Evolutionary conservation across 257 asterid genomes (phyloP), one percentile per base, ranked within the genome.

Genomic region (Nicotiana tabacum): DNA sequence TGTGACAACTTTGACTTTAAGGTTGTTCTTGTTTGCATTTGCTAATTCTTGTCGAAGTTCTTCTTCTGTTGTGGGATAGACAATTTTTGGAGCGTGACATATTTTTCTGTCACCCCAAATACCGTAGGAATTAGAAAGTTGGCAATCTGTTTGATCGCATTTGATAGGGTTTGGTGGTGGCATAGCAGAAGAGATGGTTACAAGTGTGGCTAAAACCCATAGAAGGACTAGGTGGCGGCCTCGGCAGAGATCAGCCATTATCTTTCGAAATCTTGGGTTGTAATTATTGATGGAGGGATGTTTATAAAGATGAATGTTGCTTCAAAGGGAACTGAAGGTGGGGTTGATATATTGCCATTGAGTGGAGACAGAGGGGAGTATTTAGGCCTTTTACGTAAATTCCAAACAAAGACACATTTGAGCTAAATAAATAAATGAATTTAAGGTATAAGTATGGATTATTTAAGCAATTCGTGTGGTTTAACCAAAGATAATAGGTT

Each of bases 141-240:
- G 83, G 88, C 98, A 95, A 46, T 90, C 92, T 13, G 87, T 39
- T 74, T 48, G 83, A 85, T 77, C 61, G 89, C 98, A 95, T 4
- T 69, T 85, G 51, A 95, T 64, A 8, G 98, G 98, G 85, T 90
- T 86, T 33, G 83, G 88, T 17, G 98, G 97, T 32, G 97, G 98
- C 88, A 89, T 92, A 67, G 91, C 90, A 39, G 64, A 29, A 32
- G 53, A 78, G 39, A 70, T 32, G 0, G 83, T n/a, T 43, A 85
- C 15, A 74, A 48, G 39, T 27, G 43, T 72, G 61, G 61, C 37
- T 24, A 24, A 74, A 74, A 74, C 7, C 62, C 80, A 3, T 29
- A 86, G n/a, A 33, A 80, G 27, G 58, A 81, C 61, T 18, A 56
- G 61, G 81, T 82, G 17, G 82, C 29, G 29, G 58, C 66, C 66